These are phyloP conservation scores for Fagus sylvatica DNA, from an alignment of 306 rosid species.

Conservation along the genomic window DNA sequence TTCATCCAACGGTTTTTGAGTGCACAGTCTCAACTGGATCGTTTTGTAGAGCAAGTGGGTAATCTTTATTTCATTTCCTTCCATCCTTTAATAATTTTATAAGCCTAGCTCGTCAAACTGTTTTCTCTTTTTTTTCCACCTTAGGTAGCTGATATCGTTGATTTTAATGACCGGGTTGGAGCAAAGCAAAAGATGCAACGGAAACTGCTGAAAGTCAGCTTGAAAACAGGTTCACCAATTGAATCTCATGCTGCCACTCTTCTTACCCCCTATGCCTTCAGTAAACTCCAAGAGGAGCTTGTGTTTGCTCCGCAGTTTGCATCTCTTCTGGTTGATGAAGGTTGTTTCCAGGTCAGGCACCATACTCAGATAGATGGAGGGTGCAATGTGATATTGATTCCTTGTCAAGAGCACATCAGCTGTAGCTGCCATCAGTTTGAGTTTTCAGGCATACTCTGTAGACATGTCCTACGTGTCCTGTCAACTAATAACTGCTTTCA, in stretches of 20 bases:
- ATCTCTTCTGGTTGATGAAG: slow-evolving; percentile 61
- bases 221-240: slow-evolving; percentile 83
- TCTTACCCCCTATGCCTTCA: slow-evolving; percentile 73
- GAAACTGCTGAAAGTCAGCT: slow-evolving; percentile 67
- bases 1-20: slow-evolving; percentile 77
- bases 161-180: slow-evolving; percentile 66
- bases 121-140: neutral
- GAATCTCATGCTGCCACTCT: slow-evolving; percentile 83
- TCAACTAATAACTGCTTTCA: slow-evolving; percentile 81
- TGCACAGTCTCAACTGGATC: slow-evolving; percentile 65
- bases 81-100: slow-evolving; percentile 11
- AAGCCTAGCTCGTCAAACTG: slow-evolving; percentile 6
- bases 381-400: slow-evolving; percentile 70
- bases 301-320: slow-evolving; percentile 86
- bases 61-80: slow-evolving; percentile 21
- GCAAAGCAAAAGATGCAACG: slow-evolving; percentile 70
- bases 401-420: slow-evolving; percentile 79
- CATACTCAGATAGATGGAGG: slow-evolving; percentile 84
- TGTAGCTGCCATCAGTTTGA: slow-evolving; percentile 77
- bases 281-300: slow-evolving; percentile 85
- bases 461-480: slow-evolving; percentile 76
- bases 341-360: slow-evolving; percentile 83
- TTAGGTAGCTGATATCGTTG: slow-evolving; percentile 67
- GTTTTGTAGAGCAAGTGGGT: slow-evolving; percentile 62
- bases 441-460: slow-evolving; percentile 74